Base-by-base conservation (phyloP, 768 basidiomycete species). In the Amanita pseudoporphyria region DNA sequence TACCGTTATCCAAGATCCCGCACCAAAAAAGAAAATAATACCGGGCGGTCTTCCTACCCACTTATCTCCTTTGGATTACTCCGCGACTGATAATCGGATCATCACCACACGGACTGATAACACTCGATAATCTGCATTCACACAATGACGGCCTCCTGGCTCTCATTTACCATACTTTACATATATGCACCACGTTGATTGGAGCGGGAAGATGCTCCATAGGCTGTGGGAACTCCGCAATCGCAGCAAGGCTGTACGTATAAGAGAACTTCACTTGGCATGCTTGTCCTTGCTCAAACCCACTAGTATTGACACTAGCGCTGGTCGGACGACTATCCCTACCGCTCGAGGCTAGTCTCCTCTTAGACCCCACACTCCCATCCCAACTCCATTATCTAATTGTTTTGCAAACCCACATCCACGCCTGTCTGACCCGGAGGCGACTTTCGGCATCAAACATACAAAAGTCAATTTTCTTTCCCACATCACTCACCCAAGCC, bases 131-230 rank as follows among this genome's bases (percentile, higher is more conserved):
- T 43, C 41, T 43, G 41, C 28, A 28, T 28, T n/a, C 40, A 24
- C 40, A 14, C n/a, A n/a, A n/a, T 43, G 16, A 14, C 24, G 24
- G 3, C 22, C 28, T 28, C n/a, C 41, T 28, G 10, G 12, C 39
- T 26, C 41, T 43, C 41, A 14, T 10, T 18, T 13, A 28, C n/a
- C 26, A 28, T 26, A 19, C 41, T 28, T 43, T 26, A 28, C 28
- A 26, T 28, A n/a, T 43, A 43, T 16, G 41, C 41, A 43, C 41
- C 41, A 43, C 41, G 41, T 43, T 43, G 41, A 28, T 24, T 22
- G 26, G 41, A 24, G 14, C 14, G 14, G 13, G 14, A 26, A 6
- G 26, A 16, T n/a, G 12, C 6, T 28, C 41, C n/a, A 26, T 16
- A 28, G 41, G 2, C 28, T 43, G 41, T 28, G 41, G n/a, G 41